Percentiles rank a stretch among this genome's conserved stretches.
These are phyloP conservation scores for Penicillium freii DNA, from an alignment of 2,329 filamentous ascomycete species.

Conservation along the genomic window DNA sequence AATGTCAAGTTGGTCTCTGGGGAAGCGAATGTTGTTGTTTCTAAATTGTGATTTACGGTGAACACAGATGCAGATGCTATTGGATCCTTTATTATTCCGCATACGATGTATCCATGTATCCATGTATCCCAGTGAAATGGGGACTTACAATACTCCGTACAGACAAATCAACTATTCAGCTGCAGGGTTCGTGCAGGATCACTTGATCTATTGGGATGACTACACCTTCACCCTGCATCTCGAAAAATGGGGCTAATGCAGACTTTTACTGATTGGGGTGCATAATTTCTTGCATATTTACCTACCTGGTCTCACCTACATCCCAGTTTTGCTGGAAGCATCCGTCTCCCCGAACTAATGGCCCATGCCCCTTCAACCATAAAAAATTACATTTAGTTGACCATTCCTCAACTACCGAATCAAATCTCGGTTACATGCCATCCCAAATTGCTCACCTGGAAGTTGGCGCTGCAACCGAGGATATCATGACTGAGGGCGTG, in stretches of 20 bases:
- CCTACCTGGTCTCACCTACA: not conserved
- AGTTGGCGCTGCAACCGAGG: not conserved
- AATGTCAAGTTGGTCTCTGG: not conserved
- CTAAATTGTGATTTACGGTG: not conserved
- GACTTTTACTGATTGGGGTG: not conserved
- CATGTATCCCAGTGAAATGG: not conserved
- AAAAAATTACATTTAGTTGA: not conserved
- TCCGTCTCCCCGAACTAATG: not conserved
- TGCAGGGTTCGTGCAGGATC: not conserved
- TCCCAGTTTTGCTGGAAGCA: not conserved
- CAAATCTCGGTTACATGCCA: not conserved
- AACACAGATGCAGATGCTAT: not conserved
- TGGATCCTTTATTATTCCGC: not conserved
- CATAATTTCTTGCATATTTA: not conserved
- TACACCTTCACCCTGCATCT: not conserved
- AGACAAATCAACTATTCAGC: slow-evolving; percentile 51
- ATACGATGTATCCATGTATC: not conserved
- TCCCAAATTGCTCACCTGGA: not conserved
- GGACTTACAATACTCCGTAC: not conserved
- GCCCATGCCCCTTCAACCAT: not conserved
- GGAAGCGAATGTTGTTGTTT: not conserved
- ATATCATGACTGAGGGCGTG: slow-evolving; percentile 19
- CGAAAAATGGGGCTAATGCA: not conserved
- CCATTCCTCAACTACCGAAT: not conserved
- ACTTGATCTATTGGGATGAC: not conserved